A percentile compares a stretch with the other conserved stretches of the same genome.
Conservation (phyloP, 2,329 filamentous ascomycete species). For the Emericellopsis atlantica region DNA sequence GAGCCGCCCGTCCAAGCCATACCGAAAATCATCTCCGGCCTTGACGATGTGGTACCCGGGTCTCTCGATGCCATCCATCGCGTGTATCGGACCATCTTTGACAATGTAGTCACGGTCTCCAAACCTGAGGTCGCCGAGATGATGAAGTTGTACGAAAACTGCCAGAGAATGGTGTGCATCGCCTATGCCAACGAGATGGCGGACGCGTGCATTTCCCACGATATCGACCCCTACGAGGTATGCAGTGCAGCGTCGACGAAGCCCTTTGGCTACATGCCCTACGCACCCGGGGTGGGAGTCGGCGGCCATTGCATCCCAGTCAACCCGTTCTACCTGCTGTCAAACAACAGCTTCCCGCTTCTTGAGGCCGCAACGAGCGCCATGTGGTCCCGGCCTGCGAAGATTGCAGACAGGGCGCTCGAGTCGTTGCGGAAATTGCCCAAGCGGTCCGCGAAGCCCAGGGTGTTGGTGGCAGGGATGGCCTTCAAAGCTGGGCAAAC, state of each 20-base stretch:
- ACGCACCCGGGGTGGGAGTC: slow-evolving; percentile 33
- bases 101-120: slow-evolving; percentile 33
- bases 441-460: not conserved
- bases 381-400: slow-evolving; percentile 26
- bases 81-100: slow-evolving; percentile 34
- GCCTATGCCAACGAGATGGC: slow-evolving; percentile 45
- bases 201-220: slow-evolving; percentile 30
- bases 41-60: slow-evolving; percentile 30
- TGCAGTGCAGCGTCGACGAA: slow-evolving; percentile 34
- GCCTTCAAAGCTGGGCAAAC: slow-evolving; percentile 38
- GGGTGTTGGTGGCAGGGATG: slow-evolving; percentile 30
- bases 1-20: slow-evolving; percentile 27
- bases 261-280: slow-evolving; percentile 38
- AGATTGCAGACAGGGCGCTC: slow-evolving; percentile 2
- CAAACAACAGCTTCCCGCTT: slow-evolving; percentile 32
- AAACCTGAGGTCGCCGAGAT: slow-evolving; percentile 43
- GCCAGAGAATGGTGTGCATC: slow-evolving; percentile 40
- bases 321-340: slow-evolving; percentile 39
- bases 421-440: not conserved
- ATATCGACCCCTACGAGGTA: slow-evolving; percentile 38
- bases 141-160: slow-evolving; percentile 47
- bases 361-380: slow-evolving; percentile 27
- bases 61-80: slow-evolving; percentile 28
- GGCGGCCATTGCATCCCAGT: slow-evolving; percentile 44
- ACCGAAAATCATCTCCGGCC: slow-evolving; percentile 39